Evolutionary conservation across 768 basidiomycete species (phyloP).

Genomic region (Trametopsis cervina): DNA sequence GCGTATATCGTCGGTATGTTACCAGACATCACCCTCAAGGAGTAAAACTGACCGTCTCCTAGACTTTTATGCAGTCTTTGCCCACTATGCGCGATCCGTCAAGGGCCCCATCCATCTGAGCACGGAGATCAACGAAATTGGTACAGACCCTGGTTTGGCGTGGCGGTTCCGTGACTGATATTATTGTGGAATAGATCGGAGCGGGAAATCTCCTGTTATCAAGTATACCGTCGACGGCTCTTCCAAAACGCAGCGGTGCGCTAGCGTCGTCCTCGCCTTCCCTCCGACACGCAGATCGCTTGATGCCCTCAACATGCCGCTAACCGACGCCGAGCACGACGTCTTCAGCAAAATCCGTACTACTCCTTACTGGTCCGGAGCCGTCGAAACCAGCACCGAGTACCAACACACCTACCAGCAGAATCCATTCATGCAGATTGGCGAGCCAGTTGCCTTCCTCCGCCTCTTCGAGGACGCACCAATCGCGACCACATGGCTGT

Average conservation of each 20-base stretch:
- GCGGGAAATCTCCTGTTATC: neutral
- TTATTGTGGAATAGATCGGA: neutral
- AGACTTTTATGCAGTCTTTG: neutral
- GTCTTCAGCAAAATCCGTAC: neutral
- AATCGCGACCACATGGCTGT: neutral
- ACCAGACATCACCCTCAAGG: neutral
- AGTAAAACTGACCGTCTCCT: neutral
- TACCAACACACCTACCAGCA: neutral
- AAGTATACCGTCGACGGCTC: neutral
- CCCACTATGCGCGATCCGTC: neutral
- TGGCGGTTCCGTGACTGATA: neutral
- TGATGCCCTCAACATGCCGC: constrained; percentile 7
- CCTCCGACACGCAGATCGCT: constrained; percentile 3
- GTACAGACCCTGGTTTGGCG: too few species aligned
- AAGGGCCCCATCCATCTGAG: neutral
- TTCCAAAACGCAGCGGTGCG: neutral
- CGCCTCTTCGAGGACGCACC: neutral
- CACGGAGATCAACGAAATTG: neutral
- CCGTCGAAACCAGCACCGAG: neutral
- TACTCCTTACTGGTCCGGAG: neutral
- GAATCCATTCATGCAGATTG: neutral
- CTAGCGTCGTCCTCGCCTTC: constrained; percentile 3
- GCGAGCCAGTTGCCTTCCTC: neutral
- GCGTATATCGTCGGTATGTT: neutral
- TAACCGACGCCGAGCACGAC: constrained; percentile 1